These are phyloP conservation scores for Mycena alexandri DNA, from an alignment of 768 basidiomycete species.

Conservation along the genomic window DNA sequence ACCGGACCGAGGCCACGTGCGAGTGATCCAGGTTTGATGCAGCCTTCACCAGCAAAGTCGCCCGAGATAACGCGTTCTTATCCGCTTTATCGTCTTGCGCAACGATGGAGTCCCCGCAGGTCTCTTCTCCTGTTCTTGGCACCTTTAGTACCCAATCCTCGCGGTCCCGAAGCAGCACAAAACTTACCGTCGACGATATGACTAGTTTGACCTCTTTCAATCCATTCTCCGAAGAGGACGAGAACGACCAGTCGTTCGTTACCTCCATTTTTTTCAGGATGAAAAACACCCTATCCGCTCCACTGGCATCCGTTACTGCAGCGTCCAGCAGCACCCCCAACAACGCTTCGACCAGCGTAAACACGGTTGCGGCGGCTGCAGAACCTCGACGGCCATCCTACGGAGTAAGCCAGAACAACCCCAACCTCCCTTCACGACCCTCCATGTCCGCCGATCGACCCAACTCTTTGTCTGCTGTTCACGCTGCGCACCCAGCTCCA, in stretches of 20 bases:
- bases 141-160: conserved; percentile 60
- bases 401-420: conserved; percentile 57
- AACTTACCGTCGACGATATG: conserved; percentile 67
- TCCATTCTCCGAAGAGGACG: conserved; percentile 93
- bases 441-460: conserved; percentile 65
- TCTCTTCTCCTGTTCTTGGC: conserved; percentile 51
- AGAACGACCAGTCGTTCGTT: conserved; percentile 89
- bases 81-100: conserved; percentile 32
- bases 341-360: conserved; percentile 46
- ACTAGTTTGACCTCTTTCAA: conserved; percentile 88
- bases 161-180: conserved; percentile 74
- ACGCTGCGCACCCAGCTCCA: conserved; percentile 72
- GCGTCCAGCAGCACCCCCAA: conserved; percentile 47
- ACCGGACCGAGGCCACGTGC: too few relatives aligned
- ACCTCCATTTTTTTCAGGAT: conserved; percentile 85
- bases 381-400: conserved; percentile 76
- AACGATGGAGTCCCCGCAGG: conserved; percentile 44
- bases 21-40: conserved; percentile 7
- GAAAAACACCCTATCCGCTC: conserved; percentile 82
- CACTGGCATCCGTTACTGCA: conserved; percentile 68
- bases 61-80: conserved; percentile 33
- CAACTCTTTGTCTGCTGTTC: conserved; percentile 65
- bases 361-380: conserved; percentile 45
- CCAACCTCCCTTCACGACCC: conserved; percentile 62
- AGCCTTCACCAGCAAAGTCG: conserved; percentile 1